Evolutionary conservation across 805 yeast genomes (phyloP).

Genomic region (Candida yuanshanica): DNA sequence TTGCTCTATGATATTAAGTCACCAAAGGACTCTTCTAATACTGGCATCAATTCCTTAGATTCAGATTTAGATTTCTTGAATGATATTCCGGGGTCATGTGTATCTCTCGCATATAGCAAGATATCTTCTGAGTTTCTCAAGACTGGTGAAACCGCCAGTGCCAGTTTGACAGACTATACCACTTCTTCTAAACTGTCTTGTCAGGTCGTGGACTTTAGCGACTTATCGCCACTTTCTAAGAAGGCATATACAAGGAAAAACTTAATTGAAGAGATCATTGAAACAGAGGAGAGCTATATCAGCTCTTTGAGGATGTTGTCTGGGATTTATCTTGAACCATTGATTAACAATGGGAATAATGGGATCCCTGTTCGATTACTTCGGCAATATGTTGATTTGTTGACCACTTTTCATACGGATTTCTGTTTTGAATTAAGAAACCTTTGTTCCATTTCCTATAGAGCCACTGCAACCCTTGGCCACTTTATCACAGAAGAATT

Average conservation of each 20-base stretch:
- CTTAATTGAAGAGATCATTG: slow-evolving; percentile 40
- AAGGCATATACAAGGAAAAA: slow-evolving; percentile 20
- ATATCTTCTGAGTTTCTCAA: slow-evolving; percentile 6
- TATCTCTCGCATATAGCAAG: slow-evolving; percentile 6
- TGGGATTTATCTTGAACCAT: slow-evolving; percentile 37
- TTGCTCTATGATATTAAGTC: slow-evolving; percentile 1
- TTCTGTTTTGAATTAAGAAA: slow-evolving; percentile 25
- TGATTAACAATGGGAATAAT: slow-evolving; percentile 26
- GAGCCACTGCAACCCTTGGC: neutral
- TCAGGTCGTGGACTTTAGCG: slow-evolving; percentile 3
- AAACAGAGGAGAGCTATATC: slow-evolving; percentile 45
- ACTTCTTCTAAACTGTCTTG: slow-evolving; percentile 17
- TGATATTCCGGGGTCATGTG: slow-evolving; percentile 10
- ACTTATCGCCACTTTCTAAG: slow-evolving; percentile 15
- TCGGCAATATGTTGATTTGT: slow-evolving; percentile 23
- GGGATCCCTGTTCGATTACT: slow-evolving; percentile 33
- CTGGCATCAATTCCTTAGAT: neutral
- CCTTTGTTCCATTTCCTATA: slow-evolving; percentile 7
- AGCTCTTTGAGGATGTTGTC: slow-evolving; percentile 37
- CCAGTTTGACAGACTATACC: slow-evolving; percentile 9
- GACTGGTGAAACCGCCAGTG: neutral
- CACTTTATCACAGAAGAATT: neutral
- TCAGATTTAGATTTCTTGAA: slow-evolving; percentile 1
- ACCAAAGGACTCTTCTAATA: neutral
- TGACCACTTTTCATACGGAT: slow-evolving; percentile 28